Evolutionary conservation across 2,329 filamentous ascomycete genomes (phyloP), one percentile per base, ranked within the genome.

Genomic region (Pestalotiopsis sp.): DNA sequence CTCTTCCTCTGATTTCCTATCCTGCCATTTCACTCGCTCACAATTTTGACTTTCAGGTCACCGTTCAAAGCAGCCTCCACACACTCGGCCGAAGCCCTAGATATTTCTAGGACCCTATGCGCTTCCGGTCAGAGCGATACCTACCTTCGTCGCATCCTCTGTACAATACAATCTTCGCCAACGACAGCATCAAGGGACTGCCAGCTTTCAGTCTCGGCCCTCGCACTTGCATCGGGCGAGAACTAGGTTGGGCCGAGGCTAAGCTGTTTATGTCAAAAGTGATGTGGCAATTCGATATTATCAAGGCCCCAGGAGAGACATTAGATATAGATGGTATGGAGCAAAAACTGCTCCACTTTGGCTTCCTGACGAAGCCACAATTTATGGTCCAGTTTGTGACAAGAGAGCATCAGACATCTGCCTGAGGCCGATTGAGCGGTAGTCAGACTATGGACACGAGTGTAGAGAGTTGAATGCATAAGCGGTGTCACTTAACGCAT

Each of bases 1-100:
- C 12, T 5, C 17, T 45, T 27, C n/a, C 2, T 58, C 25, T 58
- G 73, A 73, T 60, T 71, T 71, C 9, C 72, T 74, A 68, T 68
- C 69, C 66, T 49, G 13, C 6, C 23, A 41, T 66, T 49, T 52
- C 52, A 58, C 56, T 23, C 25, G 25, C 27, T 65, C 13, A 23
- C 20, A 49, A 66, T 17, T 38, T 12, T 6, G 40, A n/a, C 27
- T 12, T 20, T 23, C 25, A 13, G 13, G 25, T 5, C 9, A 58
- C 65, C 36, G 66, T 66, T 2, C 68, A 70, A 27, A 63, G 27
- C 23, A 57, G 62, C 62, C 45, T 68, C 1, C 66, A 27, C 25
- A 66, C 66, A 3, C 14, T 57, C 12, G 36, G 56, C 13, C 63
- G 67, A 9, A 49, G 56, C 36, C 61, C 70, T 6, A 41, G 9